Conservation (phyloP, 1,284 basidiomycete species). For the Sanghuangporus sanghuang region DNA sequence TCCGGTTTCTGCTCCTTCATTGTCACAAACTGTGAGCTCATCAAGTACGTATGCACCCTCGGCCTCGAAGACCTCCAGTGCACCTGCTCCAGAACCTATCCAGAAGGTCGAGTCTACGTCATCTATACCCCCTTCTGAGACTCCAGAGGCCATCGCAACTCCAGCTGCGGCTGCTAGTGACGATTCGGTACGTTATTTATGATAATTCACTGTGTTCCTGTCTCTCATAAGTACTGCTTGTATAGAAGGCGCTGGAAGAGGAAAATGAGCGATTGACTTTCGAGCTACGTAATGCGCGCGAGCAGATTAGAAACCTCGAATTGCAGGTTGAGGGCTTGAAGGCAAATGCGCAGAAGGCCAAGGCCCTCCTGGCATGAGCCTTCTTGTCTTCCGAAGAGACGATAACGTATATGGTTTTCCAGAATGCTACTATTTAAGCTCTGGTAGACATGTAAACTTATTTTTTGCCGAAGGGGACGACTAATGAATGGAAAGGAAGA, state of each 20-base stretch:
- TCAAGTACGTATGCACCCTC: slow-evolving; percentile 32
- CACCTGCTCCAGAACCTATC: slow-evolving; percentile 19
- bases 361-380: slow-evolving; percentile 21
- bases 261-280: slow-evolving; percentile 59
- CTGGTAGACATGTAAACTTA: not conserved
- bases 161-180: slow-evolving; percentile 20
- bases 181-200: slow-evolving; percentile 24
- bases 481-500: not conserved
- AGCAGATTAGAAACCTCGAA: slow-evolving; percentile 77
- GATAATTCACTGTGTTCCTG: slow-evolving; percentile 9
- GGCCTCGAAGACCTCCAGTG: slow-evolving; percentile 21
- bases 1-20: slow-evolving; percentile 23
- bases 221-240: slow-evolving; percentile 7
- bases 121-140: slow-evolving; percentile 22
- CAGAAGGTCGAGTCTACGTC: slow-evolving; percentile 23
- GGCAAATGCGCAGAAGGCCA: slow-evolving; percentile 68
- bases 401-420: not conserved
- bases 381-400: not conserved
- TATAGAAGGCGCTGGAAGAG: slow-evolving; percentile 31
- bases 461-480: too few species aligned
- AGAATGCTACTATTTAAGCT: not conserved
- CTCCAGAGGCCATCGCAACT: slow-evolving; percentile 27
- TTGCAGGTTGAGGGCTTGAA: slow-evolving; percentile 74
- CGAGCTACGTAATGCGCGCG: slow-evolving; percentile 71
- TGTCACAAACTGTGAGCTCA: slow-evolving; percentile 29